phyloP scores from a whole-genome alignment of 2,329 filamentous ascomycete genomes.

The Botryosphaeria dothidea region DNA sequence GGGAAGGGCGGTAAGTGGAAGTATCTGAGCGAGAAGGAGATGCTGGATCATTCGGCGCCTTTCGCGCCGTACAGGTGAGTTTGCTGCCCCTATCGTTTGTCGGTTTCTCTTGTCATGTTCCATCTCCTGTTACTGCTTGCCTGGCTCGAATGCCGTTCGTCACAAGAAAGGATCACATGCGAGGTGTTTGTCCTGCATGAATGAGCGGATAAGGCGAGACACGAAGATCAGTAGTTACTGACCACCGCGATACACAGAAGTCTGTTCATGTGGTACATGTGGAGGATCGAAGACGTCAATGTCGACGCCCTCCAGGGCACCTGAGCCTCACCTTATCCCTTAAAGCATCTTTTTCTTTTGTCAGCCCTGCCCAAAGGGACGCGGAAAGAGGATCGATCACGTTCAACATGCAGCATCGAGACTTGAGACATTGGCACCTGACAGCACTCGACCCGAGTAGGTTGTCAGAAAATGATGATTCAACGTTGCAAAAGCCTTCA shows the following conservation, averaged over 20 bases:
- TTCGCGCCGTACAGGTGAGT: conserved; percentile 78
- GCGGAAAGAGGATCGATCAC: not conserved
- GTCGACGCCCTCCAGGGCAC: conserved; percentile 50
- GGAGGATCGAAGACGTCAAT: conserved; percentile 81
- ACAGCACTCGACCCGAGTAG: not conserved
- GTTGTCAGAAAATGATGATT: not conserved
- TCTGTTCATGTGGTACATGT: conserved; percentile 99
- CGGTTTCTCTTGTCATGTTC: not conserved
- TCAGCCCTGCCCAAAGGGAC: not conserved
- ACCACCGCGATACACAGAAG: conserved; percentile 53
- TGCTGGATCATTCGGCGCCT: conserved; percentile 76
- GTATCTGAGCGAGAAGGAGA: conserved; percentile 93
- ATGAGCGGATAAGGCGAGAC: conserved; percentile 1
- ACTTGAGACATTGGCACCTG: not conserved
- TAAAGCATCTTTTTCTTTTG: not conserved
- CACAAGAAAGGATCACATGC: not conserved
- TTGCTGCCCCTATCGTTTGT: not conserved
- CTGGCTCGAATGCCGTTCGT: not conserved
- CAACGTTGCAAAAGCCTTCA: not conserved
- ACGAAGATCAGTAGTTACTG: not conserved
- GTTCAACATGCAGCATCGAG: not conserved
- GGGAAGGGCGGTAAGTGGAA: conserved; percentile 91
- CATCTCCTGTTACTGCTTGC: not conserved
- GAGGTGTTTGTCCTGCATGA: not conserved
- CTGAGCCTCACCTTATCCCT: not conserved